Percentiles rank a stretch among this genome's conserved stretches.
Conservation (phyloP, 805 yeast genomes). For the Yarrowia alimentaria region DNA sequence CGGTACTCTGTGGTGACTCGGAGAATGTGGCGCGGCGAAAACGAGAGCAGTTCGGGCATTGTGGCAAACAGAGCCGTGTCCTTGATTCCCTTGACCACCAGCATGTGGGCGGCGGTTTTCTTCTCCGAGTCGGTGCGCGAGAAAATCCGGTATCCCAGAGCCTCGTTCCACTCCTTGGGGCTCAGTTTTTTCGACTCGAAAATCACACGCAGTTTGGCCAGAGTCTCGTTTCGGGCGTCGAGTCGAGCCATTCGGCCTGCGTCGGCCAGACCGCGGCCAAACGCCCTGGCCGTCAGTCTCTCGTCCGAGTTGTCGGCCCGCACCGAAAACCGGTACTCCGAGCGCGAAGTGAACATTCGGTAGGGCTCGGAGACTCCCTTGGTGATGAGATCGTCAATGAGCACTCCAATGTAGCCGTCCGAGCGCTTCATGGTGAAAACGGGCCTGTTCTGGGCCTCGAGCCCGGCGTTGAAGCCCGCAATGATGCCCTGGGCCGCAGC, state of each 20-base stretch:
- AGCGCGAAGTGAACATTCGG: constrained; percentile 95
- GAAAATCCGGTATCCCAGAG: constrained; percentile 39
- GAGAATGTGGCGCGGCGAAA: constrained; percentile 50
- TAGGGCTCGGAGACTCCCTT: constrained; percentile 97
- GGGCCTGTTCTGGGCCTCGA: constrained; percentile 43
- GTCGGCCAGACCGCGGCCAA: constrained; percentile 62
- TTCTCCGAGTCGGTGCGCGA: constrained; percentile 45
- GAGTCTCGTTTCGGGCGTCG: constrained; percentile 45
- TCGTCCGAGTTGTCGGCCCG: constrained; percentile 93
- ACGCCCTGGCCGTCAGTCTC: constrained; percentile 71
- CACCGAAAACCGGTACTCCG: constrained; percentile 86
- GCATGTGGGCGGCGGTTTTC: constrained; percentile 68
- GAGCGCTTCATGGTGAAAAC: constrained; percentile 63
- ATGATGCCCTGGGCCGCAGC: constrained; percentile 96
- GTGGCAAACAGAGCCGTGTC: constrained; percentile 36
- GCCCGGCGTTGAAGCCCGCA: constrained; percentile 95
- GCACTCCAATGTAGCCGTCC: constrained; percentile 88
- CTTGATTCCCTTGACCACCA: constrained; percentile 51
- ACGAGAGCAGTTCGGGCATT: constrained; percentile 43
- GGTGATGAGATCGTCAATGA: constrained; percentile 89
- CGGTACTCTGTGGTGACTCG: constrained; percentile 76
- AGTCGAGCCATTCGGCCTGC: constrained; percentile 56
- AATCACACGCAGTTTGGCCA: constrained; percentile 47
- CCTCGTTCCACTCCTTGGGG: constrained; percentile 59
- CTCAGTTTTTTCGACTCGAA: constrained; percentile 50